A percentile compares a stretch with the other conserved stretches of the same genome.
Conservation (phyloP, 179 eudicot genomes). For the Silene coronaria region DNA sequence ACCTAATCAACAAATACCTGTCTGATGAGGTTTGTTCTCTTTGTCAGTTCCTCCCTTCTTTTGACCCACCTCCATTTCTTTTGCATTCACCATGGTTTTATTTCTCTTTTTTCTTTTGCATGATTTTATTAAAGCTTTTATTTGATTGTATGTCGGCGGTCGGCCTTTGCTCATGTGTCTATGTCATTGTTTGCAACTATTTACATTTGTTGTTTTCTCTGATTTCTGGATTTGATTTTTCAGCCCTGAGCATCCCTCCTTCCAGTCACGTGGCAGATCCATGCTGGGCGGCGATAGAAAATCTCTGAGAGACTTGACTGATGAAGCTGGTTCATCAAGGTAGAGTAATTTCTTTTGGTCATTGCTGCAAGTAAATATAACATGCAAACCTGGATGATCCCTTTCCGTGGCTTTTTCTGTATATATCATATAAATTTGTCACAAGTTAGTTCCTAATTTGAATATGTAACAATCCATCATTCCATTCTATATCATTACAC, state of each 20-base stretch:
- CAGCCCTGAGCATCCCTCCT: slow-evolving; percentile 98
- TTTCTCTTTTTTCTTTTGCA: not conserved
- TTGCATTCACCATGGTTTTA: not conserved
- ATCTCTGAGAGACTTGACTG: slow-evolving; percentile 52
- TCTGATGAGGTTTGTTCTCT: slow-evolving; percentile 2
- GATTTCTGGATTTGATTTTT: slow-evolving; percentile 21
- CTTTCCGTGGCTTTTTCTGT: slow-evolving; percentile 11
- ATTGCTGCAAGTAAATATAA: slow-evolving; percentile 4
- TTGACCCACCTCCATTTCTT: not conserved
- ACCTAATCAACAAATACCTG: slow-evolving; percentile 1
- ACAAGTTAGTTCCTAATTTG: not conserved
- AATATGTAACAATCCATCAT: not conserved
- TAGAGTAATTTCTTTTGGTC: slow-evolving; percentile 16
- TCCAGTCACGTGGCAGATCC: slow-evolving; percentile 71
- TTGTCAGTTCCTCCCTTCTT: not conserved
- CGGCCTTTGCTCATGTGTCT: slow-evolving; percentile 7
- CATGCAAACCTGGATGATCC: not conserved
- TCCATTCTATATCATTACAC: not conserved
- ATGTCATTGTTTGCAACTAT: not conserved
- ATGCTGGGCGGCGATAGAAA: slow-evolving; percentile 89
- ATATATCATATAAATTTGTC: not conserved
- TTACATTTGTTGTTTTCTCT: slow-evolving; percentile 9
- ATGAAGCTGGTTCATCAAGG: slow-evolving; percentile 78
- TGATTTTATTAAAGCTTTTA: not conserved
- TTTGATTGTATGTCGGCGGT: not conserved